These are phyloP conservation scores for Amyloporia xantha DNA, from an alignment of 768 basidiomycete genomes.

Conservation along the genomic window DNA sequence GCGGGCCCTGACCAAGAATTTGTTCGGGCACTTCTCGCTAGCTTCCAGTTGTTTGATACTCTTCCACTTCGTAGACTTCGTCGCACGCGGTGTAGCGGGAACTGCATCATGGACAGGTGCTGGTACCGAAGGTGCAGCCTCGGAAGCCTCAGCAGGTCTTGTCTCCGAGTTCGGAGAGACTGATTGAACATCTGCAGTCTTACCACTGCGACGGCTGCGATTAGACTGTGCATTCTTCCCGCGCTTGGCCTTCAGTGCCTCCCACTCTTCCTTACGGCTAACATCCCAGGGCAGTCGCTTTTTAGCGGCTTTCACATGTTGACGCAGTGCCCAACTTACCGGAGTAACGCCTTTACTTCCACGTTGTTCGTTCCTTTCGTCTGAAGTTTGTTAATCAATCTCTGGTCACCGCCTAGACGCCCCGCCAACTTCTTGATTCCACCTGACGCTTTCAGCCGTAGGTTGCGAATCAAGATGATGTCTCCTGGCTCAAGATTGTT, in stretches of 20 bases:
- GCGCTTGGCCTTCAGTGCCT: conserved; percentile 8
- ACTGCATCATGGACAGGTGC: too few relatives aligned
- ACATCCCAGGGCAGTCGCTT: neutral
- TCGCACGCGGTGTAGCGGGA: too few relatives aligned
- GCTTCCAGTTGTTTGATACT: conserved; percentile 7
- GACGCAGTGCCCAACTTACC: conserved; percentile 25
- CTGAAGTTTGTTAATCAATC: conserved; percentile 39
- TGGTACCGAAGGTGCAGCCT: too few relatives aligned
- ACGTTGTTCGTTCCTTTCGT: conserved; percentile 29
- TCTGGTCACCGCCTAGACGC: conserved; percentile 40
- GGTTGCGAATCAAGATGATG: conserved; percentile 42
- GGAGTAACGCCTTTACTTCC: conserved; percentile 35
- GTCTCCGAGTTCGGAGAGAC: neutral
- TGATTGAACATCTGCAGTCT: too few relatives aligned
- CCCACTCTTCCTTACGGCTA: conserved; percentile 31
- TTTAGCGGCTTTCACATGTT: neutral
- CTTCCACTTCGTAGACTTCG: neutral
- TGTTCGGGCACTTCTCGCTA: conserved; percentile 20
- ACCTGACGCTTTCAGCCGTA: conserved; percentile 38
- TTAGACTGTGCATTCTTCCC: conserved; percentile 1
- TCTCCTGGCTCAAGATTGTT: conserved; percentile 33
- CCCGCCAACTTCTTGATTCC: conserved; percentile 31
- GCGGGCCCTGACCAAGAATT: conserved; percentile 41
- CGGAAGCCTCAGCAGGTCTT: too few relatives aligned
- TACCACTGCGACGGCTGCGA: too few relatives aligned